Conservation (phyloP, 805 yeast genomes). For the Danielia oregonensis region DNA sequence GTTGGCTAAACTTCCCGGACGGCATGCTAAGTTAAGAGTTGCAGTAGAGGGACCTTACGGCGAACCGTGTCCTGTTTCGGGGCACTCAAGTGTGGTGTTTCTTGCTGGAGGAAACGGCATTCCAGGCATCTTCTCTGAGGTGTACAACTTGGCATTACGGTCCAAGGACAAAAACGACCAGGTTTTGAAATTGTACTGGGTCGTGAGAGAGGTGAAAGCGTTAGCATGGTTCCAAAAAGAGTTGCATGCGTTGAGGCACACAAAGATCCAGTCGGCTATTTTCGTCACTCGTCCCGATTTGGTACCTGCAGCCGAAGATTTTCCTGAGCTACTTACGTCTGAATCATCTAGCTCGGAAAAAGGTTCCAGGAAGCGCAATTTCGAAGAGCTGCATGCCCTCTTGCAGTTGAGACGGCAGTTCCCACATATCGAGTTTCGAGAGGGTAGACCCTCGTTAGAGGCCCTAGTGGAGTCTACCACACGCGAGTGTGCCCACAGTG, state of each 20-base stretch:
- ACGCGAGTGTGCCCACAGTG: slow-evolving; percentile 5
- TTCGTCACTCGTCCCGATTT: slow-evolving; percentile 36
- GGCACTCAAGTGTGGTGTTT: slow-evolving; percentile 52
- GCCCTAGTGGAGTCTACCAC: slow-evolving; percentile 3
- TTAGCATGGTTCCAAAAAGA: slow-evolving; percentile 24
- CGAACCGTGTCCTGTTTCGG: slow-evolving; percentile 41
- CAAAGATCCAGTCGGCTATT: slow-evolving; percentile 27
- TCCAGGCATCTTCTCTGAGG: slow-evolving; percentile 50
- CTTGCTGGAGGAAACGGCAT: slow-evolving; percentile 77
- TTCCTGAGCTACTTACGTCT: slow-evolving; percentile 3
- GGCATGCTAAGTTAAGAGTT: slow-evolving; percentile 24
- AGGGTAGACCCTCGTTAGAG: slow-evolving; percentile 11
- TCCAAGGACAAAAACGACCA: slow-evolving; percentile 5
- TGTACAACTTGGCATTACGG: slow-evolving; percentile 22
- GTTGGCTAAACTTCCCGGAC: slow-evolving; percentile 26
- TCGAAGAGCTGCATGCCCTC: slow-evolving; percentile 4
- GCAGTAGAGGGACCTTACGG: slow-evolving; percentile 73
- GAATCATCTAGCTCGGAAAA: slow-evolving; percentile 12
- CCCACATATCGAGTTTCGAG: slow-evolving; percentile 7
- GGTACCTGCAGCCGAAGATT: no score
- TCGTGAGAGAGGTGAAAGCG: slow-evolving; percentile 18
- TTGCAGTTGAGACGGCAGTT: slow-evolving; percentile 2
- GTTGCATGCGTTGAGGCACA: slow-evolving; percentile 16
- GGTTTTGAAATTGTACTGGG: slow-evolving; percentile 23
- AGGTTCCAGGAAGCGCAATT: slow-evolving; percentile 9